A percentile compares a stretch with the other conserved stretches of the same genome.
Conservation (phyloP, 2,329 filamentous ascomycete genomes). For the Ceratocystis destructans region DNA sequence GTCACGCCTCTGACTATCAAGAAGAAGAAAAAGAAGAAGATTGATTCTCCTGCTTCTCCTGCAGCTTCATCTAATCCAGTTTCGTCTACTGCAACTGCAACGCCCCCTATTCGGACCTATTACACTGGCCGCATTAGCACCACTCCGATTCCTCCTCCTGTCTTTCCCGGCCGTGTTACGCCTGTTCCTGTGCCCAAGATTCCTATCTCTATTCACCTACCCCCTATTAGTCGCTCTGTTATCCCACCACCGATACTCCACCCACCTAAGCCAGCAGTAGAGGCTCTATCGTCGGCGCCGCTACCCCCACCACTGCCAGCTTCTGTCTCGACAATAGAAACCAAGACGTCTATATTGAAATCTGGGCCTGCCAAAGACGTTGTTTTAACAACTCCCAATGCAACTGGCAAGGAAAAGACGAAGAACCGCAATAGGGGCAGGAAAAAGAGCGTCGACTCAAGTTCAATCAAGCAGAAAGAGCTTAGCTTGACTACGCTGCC, state of each 20-base stretch:
- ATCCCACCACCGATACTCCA: background rate
- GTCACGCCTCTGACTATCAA: constrained; percentile 13
- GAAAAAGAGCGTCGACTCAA: constrained; percentile 1
- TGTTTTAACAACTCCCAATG: background rate
- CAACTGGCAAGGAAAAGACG: background rate
- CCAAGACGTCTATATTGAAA: background rate
- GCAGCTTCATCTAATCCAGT: background rate
- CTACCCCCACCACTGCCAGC: background rate
- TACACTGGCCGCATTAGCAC: constrained; percentile 14
- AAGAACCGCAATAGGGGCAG: background rate
- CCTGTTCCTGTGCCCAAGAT: constrained; percentile 8
- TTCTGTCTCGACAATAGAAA: background rate
- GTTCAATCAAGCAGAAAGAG: background rate
- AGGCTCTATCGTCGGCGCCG: background rate
- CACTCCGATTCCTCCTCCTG: constrained; percentile 16
- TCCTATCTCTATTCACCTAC: background rate
- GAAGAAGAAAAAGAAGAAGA: constrained; percentile 12
- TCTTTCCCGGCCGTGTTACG: background rate
- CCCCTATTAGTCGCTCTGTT: background rate
- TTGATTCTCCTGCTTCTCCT: constrained; percentile 1
- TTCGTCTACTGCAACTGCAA: constrained; percentile 10
- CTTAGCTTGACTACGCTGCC: background rate
- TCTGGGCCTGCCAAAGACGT: background rate
- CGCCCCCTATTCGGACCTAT: constrained; percentile 13
- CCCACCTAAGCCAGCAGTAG: background rate